Base-by-base conservation (phyloP, 257 asterid species). In the Solanum megistacrolobum region DNA sequence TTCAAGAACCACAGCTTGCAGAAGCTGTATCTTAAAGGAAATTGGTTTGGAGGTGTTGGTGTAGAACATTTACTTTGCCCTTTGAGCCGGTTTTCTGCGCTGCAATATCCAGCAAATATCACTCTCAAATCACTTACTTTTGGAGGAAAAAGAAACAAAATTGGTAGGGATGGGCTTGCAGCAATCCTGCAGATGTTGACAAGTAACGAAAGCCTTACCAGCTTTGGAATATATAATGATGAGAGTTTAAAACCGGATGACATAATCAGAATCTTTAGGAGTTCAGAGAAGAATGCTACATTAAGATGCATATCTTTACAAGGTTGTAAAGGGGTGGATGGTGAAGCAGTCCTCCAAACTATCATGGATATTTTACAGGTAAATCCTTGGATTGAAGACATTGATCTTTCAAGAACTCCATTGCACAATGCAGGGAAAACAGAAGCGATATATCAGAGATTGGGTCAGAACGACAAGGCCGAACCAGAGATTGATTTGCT, bases 301-400 rank as follows among this genome's bases (percentile, higher is more conserved):
- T 88, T 96, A 32, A 92, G 92, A 89, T 48, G 90, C 69, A 55
- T 96, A 46, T 92, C 97, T 48, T 90, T 96, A 65, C 93, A 89
- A 87, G 98, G 97, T 20, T 96, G 99, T 92, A 93, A 88, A 91
- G 98, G 99, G 83, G 98, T 94, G 69, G 92, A 90, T 91, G 98
- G 98, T 41, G 97, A 94, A 14, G 83, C 86, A 39, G 94, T 96
- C 84, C 89, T 93, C 87, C 91, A 92, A 69, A 75, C 94, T 1
- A 94, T 96, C 66, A 92, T 91, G 92, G 94, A 91, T 87, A 92
- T 92, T 4, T 48, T 96, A 87, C 94, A 94, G 85, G 95, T 95
- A 89, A 96, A 96, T 87, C 99, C 99, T 5, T 96, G 99, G 97
- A 93, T 96, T 35, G 97, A 95, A 90, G 96, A 93, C 43, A 90